Conservation (phyloP, 352 stramenopile genomes). For the Phytophthora crassamura region DNA sequence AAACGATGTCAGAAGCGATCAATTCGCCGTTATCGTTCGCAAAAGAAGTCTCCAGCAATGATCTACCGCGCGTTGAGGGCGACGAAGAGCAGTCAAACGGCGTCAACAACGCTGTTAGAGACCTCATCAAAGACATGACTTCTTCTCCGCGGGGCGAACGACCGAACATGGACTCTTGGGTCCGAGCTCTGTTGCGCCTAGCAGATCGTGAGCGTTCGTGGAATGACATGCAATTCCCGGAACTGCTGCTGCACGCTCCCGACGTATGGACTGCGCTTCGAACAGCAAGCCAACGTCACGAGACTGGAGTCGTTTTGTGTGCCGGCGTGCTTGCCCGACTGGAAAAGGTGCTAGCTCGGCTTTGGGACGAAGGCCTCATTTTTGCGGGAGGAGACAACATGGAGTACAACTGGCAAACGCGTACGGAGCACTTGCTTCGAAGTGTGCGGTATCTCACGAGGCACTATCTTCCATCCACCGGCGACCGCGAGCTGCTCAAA, state of each 20-base stretch:
- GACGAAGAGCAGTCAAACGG: constrained; percentile 6
- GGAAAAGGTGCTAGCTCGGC: constrained; percentile 30
- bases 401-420: constrained; percentile 41
- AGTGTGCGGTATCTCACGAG: constrained; percentile 36
- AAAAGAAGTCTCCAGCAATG: not conserved
- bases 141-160: constrained; percentile 11
- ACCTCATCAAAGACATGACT: constrained; percentile 22
- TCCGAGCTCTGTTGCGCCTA: constrained; percentile 25
- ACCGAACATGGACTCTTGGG: constrained; percentile 28
- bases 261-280: constrained; percentile 42
- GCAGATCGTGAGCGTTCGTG: constrained; percentile 29
- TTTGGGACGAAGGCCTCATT: constrained; percentile 37
- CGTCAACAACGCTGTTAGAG: not conserved
- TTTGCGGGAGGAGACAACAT: constrained; percentile 23
- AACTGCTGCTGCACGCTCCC: constrained; percentile 35
- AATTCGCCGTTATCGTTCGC: not conserved
- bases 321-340: constrained; percentile 31
- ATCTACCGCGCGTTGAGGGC: constrained; percentile 13
- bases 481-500: constrained; percentile 28
- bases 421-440: constrained; percentile 40
- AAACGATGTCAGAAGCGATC: constrained; percentile 17
- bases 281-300: constrained; percentile 24
- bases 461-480: constrained; percentile 23
- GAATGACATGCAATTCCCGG: constrained; percentile 41
- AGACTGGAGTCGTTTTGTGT: constrained; percentile 34